phyloP scores from a whole-genome alignment of 495 filamentous ascomycete genomes.

The Glarea lozoyensis region DNA sequence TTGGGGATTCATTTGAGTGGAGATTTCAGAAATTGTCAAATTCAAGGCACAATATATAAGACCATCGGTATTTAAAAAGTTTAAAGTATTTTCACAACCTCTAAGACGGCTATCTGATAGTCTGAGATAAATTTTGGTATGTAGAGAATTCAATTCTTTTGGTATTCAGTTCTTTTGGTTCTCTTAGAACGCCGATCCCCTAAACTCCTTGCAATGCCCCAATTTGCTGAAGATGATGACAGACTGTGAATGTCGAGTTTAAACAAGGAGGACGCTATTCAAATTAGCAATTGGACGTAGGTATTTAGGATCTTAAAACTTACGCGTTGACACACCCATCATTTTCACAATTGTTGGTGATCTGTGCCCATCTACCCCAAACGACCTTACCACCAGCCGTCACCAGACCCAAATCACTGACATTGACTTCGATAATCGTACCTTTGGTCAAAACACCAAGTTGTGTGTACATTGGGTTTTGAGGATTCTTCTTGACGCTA shows the following conservation, averaged over 20 bases:
- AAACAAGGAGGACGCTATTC: slow-evolving; percentile 23
- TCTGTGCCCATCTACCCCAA: slow-evolving; percentile 81
- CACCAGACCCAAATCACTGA: slow-evolving; percentile 84
- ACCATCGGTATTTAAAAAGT: too few relatives aligned
- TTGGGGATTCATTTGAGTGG: too few relatives aligned
- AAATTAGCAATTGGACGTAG: slow-evolving; percentile 1
- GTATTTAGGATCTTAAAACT: neutral
- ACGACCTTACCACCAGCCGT: slow-evolving; percentile 90
- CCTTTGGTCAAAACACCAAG: slow-evolving; percentile 91
- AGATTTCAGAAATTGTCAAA: too few relatives aligned
- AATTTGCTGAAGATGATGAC: neutral
- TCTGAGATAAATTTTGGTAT: neutral
- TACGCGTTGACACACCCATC: slow-evolving; percentile 70
- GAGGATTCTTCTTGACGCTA: slow-evolving; percentile 96
- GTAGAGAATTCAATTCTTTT: neutral
- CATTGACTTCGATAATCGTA: slow-evolving; percentile 93
- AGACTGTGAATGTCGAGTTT: too few relatives aligned
- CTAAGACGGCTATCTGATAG: neutral
- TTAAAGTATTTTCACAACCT: neutral
- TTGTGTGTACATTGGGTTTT: slow-evolving; percentile 90
- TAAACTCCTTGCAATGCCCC: neutral
- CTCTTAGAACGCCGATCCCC: neutral
- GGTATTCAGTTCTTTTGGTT: neutral
- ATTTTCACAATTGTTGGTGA: slow-evolving; percentile 68
- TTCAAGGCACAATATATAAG: too few relatives aligned